Evolutionary conservation across 2,329 filamentous ascomycete genomes (phyloP).

Genomic region (Trichoderma simmonsii): DNA sequence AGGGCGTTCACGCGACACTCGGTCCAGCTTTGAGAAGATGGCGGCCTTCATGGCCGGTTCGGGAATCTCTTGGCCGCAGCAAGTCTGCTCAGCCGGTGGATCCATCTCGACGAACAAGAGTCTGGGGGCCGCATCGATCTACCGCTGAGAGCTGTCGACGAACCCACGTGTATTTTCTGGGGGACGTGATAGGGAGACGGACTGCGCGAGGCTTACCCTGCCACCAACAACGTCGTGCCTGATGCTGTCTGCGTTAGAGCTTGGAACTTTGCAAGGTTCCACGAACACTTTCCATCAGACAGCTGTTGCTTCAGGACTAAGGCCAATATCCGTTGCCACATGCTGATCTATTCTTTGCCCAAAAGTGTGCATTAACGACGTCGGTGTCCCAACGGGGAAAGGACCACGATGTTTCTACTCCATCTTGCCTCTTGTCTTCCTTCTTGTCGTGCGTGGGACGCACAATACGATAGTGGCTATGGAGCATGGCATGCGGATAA

Average conservation of each 20-base stretch:
- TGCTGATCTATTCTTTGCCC: not conserved
- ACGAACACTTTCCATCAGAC: not conserved
- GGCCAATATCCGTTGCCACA: not conserved
- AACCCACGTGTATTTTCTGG: conserved; percentile 12
- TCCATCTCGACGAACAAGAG: not conserved
- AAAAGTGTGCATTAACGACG: not conserved
- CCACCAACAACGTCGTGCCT: not conserved
- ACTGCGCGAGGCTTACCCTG: not conserved
- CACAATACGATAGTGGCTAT: not conserved
- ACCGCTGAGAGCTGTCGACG: not conserved
- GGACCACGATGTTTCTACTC: not conserved
- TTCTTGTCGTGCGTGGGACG: not conserved
- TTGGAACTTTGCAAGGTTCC: not conserved
- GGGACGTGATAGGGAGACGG: conserved; percentile 11
- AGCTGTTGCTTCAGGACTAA: not conserved
- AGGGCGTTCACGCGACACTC: not conserved
- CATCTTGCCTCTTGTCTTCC: not conserved
- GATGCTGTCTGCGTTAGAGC: not conserved
- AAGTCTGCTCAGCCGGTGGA: not conserved
- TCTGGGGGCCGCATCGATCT: not conserved
- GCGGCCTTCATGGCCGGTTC: not conserved
- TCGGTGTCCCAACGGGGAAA: conserved; percentile 17
- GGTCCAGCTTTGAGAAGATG: not conserved
- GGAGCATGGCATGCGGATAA: not conserved
- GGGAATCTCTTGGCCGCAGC: conserved; percentile 8